phyloP scores from a whole-genome alignment of 768 basidiomycete species.

The Arthromyces matolae region DNA sequence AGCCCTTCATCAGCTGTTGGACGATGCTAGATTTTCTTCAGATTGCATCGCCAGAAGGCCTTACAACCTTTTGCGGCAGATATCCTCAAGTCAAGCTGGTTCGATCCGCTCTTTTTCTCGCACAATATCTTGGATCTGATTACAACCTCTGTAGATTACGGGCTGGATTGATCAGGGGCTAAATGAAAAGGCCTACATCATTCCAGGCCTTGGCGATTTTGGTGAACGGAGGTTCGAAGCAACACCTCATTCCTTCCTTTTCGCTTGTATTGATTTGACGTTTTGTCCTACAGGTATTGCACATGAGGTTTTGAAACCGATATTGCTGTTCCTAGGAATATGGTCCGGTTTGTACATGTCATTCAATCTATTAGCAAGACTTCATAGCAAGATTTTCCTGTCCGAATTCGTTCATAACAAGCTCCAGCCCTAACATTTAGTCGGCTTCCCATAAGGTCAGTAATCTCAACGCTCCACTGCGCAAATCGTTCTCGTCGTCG shows the following conservation, averaged over 20 bases:
- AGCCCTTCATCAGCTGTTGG: conserved; percentile 11
- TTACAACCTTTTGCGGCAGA: conserved; percentile 69
- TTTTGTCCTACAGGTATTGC: conserved; percentile 6
- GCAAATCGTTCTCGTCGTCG: conserved; percentile 10
- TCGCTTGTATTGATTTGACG: background rate
- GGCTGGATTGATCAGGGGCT: conserved; percentile 95
- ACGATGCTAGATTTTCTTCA: conserved; percentile 22
- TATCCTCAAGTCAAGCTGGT: conserved; percentile 80
- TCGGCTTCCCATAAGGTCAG: background rate
- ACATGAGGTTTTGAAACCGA: background rate
- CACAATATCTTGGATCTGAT: background rate
- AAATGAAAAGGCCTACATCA: conserved; percentile 87
- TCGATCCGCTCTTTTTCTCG: conserved; percentile 25
- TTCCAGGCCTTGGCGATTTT: conserved; percentile 96
- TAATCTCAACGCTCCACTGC: conserved; percentile 2
- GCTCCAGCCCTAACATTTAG: background rate
- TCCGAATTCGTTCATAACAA: no score
- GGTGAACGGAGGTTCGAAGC: conserved; percentile 72
- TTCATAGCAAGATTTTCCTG: background rate
- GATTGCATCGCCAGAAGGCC: conserved; percentile 91
- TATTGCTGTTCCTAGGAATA: no score
- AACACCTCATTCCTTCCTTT: background rate
- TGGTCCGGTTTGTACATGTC: no score
- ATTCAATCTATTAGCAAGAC: no score
- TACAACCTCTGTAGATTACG: conserved; percentile 56